Conservation (phyloP, 441 rosid genomes). For the Erysimum pusillum region DNA sequence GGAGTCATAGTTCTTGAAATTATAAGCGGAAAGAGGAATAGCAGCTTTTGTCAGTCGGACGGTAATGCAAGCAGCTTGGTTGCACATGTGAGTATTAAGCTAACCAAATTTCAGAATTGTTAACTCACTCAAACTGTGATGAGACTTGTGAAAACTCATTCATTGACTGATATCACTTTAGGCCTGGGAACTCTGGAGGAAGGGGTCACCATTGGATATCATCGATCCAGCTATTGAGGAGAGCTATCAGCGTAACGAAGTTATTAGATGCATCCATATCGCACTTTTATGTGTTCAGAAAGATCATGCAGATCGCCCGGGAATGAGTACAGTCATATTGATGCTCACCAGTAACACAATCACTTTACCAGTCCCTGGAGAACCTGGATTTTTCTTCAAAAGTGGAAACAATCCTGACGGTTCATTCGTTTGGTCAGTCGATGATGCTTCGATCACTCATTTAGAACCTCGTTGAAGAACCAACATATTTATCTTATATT, state of each 20-base stretch:
- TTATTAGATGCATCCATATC: constrained; percentile 50
- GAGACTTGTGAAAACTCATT: no score
- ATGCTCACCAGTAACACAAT: constrained; percentile 38
- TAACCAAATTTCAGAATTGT: no score
- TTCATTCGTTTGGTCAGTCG: constrained; percentile 16
- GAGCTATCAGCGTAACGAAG: constrained; percentile 32
- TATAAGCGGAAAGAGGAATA: constrained; percentile 37
- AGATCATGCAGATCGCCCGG: constrained; percentile 45
- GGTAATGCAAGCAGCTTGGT: constrained; percentile 35
- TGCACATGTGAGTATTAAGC: constrained; percentile 18
- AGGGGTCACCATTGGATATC: constrained; percentile 33
- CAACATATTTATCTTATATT: no score
- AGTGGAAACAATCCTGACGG: background rate
- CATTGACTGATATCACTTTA: constrained; percentile 8
- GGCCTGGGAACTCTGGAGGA: constrained; percentile 55
- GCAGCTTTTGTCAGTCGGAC: constrained; percentile 3
- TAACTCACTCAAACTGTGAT: no score
- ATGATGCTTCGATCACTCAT: constrained; percentile 27
- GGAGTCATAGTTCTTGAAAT: constrained; percentile 33
- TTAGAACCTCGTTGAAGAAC: constrained; percentile 20
- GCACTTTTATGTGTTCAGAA: constrained; percentile 53
- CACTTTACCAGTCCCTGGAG: constrained; percentile 29
- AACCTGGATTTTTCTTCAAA: constrained; percentile 21
- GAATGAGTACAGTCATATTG: constrained; percentile 4
- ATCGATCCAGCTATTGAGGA: constrained; percentile 37